Percentiles rank a stretch among this genome's conserved stretches.
Evolutionary conservation across 208 protist species (phyloP).

Genomic region (Acanthamoeba castellanii): DNA sequence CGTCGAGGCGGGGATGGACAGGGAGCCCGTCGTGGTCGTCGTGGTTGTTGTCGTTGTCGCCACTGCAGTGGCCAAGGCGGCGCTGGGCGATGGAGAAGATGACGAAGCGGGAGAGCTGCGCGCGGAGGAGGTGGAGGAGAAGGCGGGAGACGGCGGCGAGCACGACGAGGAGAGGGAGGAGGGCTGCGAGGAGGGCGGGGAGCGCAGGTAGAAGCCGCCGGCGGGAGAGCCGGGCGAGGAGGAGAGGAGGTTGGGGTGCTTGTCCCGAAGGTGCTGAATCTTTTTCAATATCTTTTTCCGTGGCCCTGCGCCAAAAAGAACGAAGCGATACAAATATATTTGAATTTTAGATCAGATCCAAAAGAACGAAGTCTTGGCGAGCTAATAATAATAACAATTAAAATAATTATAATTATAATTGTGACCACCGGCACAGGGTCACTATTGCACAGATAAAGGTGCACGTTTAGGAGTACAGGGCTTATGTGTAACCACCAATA

Average conservation of each 20-base stretch:
- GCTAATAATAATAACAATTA: not conserved
- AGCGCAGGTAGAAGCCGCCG: not conserved
- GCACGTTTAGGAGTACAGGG: too few relatives aligned
- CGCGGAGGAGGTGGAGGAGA: not conserved
- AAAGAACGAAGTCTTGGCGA: not conserved
- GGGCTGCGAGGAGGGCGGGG: not conserved
- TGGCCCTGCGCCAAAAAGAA: not conserved
- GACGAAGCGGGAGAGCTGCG: not conserved
- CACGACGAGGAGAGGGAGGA: constrained; percentile 42
- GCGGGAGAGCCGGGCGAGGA: not conserved
- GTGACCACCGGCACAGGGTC: too few relatives aligned
- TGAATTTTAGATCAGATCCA: not conserved
- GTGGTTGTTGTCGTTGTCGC: not conserved
- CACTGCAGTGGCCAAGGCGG: not conserved
- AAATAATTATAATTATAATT: not conserved
- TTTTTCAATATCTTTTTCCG: constrained; percentile 65
- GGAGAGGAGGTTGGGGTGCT: constrained; percentile 4
- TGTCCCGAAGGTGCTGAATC: constrained; percentile 21
- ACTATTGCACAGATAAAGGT: not conserved
- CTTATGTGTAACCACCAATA: too few relatives aligned
- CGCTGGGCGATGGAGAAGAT: not conserved
- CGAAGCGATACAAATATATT: not conserved
- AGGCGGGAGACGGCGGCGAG: not conserved
- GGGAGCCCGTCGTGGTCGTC: not conserved
- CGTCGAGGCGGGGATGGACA: constrained; percentile 22